These are phyloP conservation scores for Auricularia cornea DNA, from an alignment of 768 basidiomycete genomes.

Conservation along the genomic window DNA sequence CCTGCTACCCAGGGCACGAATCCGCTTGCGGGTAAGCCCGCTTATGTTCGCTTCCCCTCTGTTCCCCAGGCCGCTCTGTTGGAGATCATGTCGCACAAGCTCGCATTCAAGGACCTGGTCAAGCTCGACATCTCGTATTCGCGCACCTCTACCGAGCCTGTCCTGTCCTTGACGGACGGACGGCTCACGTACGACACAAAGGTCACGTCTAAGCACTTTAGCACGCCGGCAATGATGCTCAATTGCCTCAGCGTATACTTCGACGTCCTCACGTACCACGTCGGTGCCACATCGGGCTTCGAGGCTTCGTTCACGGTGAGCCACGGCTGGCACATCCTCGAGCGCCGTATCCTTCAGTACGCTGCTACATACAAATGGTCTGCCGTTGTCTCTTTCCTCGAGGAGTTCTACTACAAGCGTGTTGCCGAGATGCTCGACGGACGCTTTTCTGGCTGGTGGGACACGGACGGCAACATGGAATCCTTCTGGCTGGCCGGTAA, in stretches of 20 bases:
- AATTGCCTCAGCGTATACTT: background rate
- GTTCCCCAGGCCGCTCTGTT: background rate
- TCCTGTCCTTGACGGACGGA: background rate
- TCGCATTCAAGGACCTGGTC: background rate
- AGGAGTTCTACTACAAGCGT: background rate
- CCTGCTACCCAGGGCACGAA: background rate
- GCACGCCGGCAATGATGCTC: background rate
- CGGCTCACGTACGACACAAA: background rate
- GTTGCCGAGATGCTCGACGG: slow-evolving; percentile 3
- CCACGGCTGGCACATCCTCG: background rate
- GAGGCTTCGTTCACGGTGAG: background rate
- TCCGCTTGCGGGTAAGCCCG: background rate
- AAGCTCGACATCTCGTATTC: background rate
- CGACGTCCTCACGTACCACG: background rate
- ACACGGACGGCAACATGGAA: background rate
- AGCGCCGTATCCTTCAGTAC: background rate
- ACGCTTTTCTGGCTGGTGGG: background rate
- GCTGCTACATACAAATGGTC: background rate
- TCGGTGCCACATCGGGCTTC: background rate
- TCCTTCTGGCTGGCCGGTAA: background rate
- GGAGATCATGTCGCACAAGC: background rate
- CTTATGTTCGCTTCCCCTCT: background rate
- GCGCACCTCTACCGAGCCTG: background rate
- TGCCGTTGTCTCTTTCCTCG: background rate
- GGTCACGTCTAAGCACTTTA: background rate